A percentile compares a stretch with the other conserved stretches of the same genome.
Evolutionary conservation across 2,329 filamentous ascomycete species (phyloP).

Genomic region (Penicillium sp.): DNA sequence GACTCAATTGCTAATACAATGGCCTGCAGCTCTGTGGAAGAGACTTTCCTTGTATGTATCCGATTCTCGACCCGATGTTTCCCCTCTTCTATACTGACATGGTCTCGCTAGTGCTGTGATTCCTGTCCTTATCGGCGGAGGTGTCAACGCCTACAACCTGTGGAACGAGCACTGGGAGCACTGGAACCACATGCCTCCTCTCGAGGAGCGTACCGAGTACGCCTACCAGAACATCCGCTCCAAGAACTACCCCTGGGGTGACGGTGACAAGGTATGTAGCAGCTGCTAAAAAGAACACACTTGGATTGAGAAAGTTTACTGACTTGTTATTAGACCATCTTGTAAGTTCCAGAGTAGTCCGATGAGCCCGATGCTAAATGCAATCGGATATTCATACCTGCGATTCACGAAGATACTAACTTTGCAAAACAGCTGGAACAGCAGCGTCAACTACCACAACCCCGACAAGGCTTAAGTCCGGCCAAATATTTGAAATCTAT

Average conservation of each 20-base stretch:
- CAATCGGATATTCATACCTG: neutral
- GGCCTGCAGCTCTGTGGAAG: conserved; percentile 74
- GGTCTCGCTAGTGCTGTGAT: conserved; percentile 60
- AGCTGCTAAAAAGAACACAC: neutral
- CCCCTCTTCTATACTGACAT: conserved; percentile 10
- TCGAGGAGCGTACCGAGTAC: conserved; percentile 91
- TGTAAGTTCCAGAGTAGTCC: conserved; percentile 50
- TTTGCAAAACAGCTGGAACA: conserved; percentile 71
- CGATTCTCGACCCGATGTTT: neutral
- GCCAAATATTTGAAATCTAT: neutral
- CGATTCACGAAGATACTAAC: neutral
- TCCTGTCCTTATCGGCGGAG: conserved; percentile 67
- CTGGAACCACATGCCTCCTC: conserved; percentile 75
- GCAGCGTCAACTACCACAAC: conserved; percentile 94
- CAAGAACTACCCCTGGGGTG: conserved; percentile 93
- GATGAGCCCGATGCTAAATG: neutral
- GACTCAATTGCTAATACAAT: conserved; percentile 23
- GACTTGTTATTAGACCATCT: conserved; percentile 52
- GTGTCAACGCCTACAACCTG: conserved; percentile 80
- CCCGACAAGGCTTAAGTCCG: conserved; percentile 62
- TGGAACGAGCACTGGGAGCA: conserved; percentile 99
- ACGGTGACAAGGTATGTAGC: conserved; percentile 84
- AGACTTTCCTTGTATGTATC: conserved; percentile 89
- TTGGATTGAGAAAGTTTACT: conserved; percentile 8
- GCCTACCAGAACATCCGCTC: conserved; percentile 95